phyloP scores from a whole-genome alignment of 257 asterid genomes.

The Ocimum tenuiflorum region DNA sequence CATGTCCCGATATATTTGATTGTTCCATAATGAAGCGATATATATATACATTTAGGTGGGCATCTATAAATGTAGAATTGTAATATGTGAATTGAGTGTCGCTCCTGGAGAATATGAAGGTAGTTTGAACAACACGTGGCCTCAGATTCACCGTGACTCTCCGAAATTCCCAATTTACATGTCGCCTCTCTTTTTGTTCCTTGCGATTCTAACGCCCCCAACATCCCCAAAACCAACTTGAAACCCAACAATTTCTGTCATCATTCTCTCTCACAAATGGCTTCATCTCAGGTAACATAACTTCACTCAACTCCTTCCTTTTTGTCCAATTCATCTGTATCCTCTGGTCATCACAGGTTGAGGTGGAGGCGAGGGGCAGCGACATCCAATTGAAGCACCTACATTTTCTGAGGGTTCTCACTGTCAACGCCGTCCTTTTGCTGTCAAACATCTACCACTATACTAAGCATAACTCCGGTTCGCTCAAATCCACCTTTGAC shows the following conservation, averaged over 20 bases:
- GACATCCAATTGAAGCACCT: slow-evolving; percentile 45
- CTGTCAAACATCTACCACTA: slow-evolving; percentile 37
- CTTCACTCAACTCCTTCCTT: background rate
- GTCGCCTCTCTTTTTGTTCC: background rate
- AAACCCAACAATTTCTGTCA: background rate
- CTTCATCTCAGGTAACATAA: slow-evolving; percentile 24
- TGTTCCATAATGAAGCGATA: background rate
- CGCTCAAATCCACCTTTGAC: slow-evolving; percentile 43
- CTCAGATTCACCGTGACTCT: background rate
- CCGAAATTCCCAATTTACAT: background rate
- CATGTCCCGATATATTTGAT: background rate
- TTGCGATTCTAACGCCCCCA: background rate
- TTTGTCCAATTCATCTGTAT: too few relatives aligned
- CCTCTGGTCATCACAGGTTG: slow-evolving; percentile 24
- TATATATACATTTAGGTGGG: too few relatives aligned
- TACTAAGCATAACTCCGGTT: slow-evolving; percentile 46
- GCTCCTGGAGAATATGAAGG: background rate
- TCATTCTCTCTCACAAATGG: slow-evolving; percentile 8
- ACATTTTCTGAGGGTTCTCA: slow-evolving; percentile 35
- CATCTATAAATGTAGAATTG: background rate
- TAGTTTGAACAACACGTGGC: slow-evolving; percentile 9
- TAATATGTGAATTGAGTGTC: too few relatives aligned
- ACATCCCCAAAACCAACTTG: background rate
- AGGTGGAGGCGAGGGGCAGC: slow-evolving; percentile 30
- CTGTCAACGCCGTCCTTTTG: slow-evolving; percentile 28